A percentile compares a stretch with the other conserved stretches of the same genome.
These are phyloP conservation scores for Astrocystis sublimbata DNA, from an alignment of 495 filamentous ascomycete species.

Conservation along the genomic window DNA sequence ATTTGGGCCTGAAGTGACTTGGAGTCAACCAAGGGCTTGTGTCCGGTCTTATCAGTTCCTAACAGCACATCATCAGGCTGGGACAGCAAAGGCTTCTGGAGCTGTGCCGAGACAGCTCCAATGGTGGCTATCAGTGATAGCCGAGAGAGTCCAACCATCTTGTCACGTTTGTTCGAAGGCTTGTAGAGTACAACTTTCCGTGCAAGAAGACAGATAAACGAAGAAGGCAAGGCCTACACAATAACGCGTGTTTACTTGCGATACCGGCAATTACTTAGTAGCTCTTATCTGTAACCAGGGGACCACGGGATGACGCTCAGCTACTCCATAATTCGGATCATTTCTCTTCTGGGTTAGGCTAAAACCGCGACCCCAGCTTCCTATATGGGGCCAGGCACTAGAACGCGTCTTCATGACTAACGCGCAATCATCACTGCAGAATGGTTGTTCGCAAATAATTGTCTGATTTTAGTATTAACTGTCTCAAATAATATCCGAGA, in stretches of 20 bases:
- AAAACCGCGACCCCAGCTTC: neutral
- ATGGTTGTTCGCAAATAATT: no score
- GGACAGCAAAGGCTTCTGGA: constrained; percentile 13
- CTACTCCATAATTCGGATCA: neutral
- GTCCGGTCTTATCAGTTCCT: neutral
- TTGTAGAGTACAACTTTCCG: neutral
- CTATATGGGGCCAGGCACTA: neutral
- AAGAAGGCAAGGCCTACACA: neutral
- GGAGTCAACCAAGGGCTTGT: constrained; percentile 49
- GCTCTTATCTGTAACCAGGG: neutral
- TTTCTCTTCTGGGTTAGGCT: constrained; percentile 7
- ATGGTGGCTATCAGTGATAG: constrained; percentile 16
- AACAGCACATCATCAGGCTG: neutral
- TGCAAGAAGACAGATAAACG: neutral
- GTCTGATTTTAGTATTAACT: no score
- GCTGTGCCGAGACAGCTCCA: constrained; percentile 14
- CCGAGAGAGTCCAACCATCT: constrained; percentile 19
- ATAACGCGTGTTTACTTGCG: neutral
- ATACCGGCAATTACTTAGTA: constrained; percentile 12
- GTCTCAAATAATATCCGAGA: no score
- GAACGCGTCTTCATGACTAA: neutral
- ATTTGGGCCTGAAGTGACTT: constrained; percentile 56
- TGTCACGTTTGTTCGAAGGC: neutral
- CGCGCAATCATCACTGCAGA: no score
- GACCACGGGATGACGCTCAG: neutral